Evolutionary conservation across 2,329 filamentous ascomycete species (phyloP), one percentile per base, ranked within the genome.

Genomic region (Pseudogymnoascus sp.): DNA sequence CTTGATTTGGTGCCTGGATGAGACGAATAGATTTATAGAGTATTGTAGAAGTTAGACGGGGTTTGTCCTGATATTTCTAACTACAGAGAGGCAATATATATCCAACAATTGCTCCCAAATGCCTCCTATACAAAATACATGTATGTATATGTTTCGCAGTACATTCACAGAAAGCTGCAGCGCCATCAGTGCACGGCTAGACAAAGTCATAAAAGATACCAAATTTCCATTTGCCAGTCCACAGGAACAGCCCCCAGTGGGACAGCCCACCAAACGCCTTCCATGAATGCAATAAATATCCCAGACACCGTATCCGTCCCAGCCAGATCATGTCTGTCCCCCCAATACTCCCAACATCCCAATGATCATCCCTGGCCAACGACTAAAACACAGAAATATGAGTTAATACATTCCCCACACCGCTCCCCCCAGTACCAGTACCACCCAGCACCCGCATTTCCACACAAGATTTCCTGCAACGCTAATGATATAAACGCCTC

Each of bases 401-500:
- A 54, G 44, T 54, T 33, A 33, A 54, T 33, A 54, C n/a, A 54
- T 33, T 54, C 26, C 40, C 29, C 13, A 8, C 41, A n/a, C 2
- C 21, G 21, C 17, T 24, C 24, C 41, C 44, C 44, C 26, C n/a
- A 17, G 39, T 21, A 21, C 21, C 21, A 21, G 21, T 21, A 21
- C 21, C 39, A 41, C 39, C 33, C n/a, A 39, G n/a, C 36, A n/a
- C 8, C 44, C 13, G n/a, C 47, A 33, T 21, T 21, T n/a, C 5
- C n/a, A 7, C 15, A 9, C 15, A 9, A n/a, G 15, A 39, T 15
- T 6, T 13, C 36, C 36, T 2, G 11, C 36, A 15, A 54, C 29
- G 47, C 47, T 54, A 54, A 54, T 54, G 47, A 33, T 54, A 54
- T 21, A 54, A 54, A 33, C 47, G 29, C 47, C 47, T 9, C 26